Evolutionary conservation across 306 rosid genomes (phyloP).

Genomic region (Glycine soja): DNA sequence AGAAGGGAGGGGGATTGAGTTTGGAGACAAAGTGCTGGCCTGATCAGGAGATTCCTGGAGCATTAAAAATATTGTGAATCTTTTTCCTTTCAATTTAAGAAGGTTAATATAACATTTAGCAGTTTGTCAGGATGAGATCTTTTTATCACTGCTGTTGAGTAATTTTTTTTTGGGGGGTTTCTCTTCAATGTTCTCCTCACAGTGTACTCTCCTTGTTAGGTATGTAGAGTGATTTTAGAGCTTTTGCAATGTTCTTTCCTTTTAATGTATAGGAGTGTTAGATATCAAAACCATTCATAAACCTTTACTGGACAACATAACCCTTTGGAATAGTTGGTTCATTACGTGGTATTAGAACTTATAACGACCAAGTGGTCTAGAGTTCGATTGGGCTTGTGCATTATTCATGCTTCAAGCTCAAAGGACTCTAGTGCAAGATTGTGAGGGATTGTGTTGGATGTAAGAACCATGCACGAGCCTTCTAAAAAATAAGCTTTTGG

Average conservation of each 20-base stretch:
- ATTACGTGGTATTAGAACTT: not conserved
- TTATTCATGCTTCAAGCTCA: slow-evolving; percentile 9
- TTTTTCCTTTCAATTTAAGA: not conserved
- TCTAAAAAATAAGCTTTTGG: slow-evolving; percentile 10
- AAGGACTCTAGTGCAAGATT: not conserved
- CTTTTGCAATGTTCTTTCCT: slow-evolving; percentile 9
- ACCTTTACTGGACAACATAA: not conserved
- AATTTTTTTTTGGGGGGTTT: not conserved
- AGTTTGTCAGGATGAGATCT: slow-evolving; percentile 11
- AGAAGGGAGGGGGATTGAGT: too few species aligned
- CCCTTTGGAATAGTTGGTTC: slow-evolving; percentile 6
- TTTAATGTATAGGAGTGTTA: not conserved
- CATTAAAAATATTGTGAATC: not conserved
- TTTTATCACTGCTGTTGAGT: not conserved
- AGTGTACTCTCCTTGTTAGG: slow-evolving; percentile 1
- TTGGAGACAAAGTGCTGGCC: too few species aligned
- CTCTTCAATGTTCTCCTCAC: not conserved
- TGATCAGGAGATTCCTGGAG: too few species aligned
- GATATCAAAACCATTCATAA: slow-evolving; percentile 9
- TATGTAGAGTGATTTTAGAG: slow-evolving; percentile 10
- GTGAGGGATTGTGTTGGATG: not conserved
- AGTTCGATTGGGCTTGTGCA: slow-evolving; percentile 15
- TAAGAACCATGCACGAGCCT: slow-evolving; percentile 15
- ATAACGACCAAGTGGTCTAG: not conserved
- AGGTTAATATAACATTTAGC: not conserved